A percentile compares a stretch with the other conserved stretches of the same genome.
Evolutionary conservation across 148 eudicot genomes (phyloP).

Genomic region (Tetragonia tetragonoides): DNA sequence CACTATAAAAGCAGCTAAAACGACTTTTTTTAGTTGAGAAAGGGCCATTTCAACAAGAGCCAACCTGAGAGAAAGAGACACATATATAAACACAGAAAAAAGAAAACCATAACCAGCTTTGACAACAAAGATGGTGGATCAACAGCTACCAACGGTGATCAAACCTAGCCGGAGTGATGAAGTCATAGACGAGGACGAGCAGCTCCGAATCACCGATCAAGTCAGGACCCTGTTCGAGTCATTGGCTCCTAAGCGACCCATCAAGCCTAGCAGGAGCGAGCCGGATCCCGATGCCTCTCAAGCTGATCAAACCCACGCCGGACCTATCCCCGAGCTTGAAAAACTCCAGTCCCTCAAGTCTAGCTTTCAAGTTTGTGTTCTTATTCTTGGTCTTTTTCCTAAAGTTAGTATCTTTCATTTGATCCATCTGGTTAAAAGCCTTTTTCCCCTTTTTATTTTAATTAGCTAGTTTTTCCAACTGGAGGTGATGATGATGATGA

Average conservation of each 20-base stretch:
- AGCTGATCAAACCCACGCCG: constrained; percentile 2
- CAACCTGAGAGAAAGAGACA: not conserved
- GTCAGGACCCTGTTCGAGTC: constrained; percentile 49
- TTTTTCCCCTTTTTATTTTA: not conserved
- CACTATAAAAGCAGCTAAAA: not conserved
- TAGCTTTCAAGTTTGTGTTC: constrained; percentile 33
- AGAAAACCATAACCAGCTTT: not conserved
- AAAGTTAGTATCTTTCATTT: not conserved
- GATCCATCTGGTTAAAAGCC: not conserved
- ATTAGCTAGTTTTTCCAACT: constrained; percentile 19
- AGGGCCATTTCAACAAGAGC: not conserved
- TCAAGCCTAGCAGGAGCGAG: constrained; percentile 66
- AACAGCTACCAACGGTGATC: constrained; percentile 20
- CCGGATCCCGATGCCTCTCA: constrained; percentile 37
- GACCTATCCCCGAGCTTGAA: constrained; percentile 50
- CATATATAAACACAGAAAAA: not conserved
- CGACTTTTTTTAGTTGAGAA: not conserved
- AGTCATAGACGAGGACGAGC: constrained; percentile 44
- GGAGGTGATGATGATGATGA: constrained; percentile 14
- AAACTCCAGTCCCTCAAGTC: constrained; percentile 49
- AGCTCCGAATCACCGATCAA: constrained; percentile 39
- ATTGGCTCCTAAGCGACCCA: constrained; percentile 47
- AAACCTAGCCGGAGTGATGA: constrained; percentile 85
- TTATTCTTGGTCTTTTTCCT: not conserved
- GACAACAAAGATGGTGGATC: constrained; percentile 24